phyloP scores from a whole-genome alignment of 2,329 filamentous ascomycete genomes.

The Zasmidium citrigriseum region DNA sequence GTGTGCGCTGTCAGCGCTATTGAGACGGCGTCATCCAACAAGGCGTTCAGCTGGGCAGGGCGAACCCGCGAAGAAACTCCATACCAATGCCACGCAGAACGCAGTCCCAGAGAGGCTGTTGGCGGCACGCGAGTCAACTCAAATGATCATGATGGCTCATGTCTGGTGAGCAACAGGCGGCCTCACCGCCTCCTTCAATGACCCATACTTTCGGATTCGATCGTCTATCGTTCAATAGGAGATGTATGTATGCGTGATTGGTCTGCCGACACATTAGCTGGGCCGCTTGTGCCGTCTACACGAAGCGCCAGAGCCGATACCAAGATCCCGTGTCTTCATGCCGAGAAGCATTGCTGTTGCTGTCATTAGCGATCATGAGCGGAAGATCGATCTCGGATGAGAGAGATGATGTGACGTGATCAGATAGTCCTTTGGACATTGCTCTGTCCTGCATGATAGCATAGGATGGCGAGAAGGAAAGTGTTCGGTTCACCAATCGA shows the following conservation, averaged over 20 bases:
- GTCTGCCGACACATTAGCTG: neutral
- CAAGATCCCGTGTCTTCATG: too few relatives aligned
- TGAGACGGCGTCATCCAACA: neutral
- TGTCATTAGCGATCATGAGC: too few relatives aligned
- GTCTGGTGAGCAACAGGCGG: neutral
- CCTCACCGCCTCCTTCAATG: neutral
- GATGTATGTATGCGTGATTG: neutral
- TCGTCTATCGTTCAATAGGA: neutral
- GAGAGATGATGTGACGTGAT: neutral
- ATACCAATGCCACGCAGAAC: neutral
- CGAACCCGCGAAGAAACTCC: neutral
- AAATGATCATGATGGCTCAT: too few relatives aligned
- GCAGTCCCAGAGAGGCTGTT: neutral
- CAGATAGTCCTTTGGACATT: slow-evolving; percentile 1
- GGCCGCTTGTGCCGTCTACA: neutral
- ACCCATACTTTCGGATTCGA: neutral
- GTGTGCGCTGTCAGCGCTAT: slow-evolving; percentile 10
- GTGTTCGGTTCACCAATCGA: too few relatives aligned
- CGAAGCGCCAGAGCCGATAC: neutral
- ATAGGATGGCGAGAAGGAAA: too few relatives aligned
- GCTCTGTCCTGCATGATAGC: neutral
- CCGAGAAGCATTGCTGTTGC: too few relatives aligned
- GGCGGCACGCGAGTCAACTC: neutral
- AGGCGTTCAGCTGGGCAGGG: neutral
- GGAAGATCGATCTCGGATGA: too few relatives aligned